These are phyloP conservation scores for Penicillium roqueforti DNA, from an alignment of 495 filamentous ascomycete genomes.

Conservation along the genomic window DNA sequence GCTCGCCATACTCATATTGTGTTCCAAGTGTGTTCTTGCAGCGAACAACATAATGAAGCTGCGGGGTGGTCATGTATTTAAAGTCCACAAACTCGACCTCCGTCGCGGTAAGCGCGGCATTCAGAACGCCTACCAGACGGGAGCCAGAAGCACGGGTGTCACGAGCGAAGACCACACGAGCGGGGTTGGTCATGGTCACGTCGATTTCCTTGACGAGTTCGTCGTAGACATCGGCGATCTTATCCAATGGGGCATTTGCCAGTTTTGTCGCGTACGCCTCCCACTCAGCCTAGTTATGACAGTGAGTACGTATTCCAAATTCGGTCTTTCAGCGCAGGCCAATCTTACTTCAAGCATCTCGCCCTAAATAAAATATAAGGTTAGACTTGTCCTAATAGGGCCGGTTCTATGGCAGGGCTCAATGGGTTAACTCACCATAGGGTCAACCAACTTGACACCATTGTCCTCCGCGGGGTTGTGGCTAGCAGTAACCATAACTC, in stretches of 20 bases:
- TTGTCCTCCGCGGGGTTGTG: slow-evolving; percentile 98
- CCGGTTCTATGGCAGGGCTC: not conserved
- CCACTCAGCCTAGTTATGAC: slow-evolving; percentile 61
- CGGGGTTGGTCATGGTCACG: slow-evolving; percentile 64
- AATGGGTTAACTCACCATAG: slow-evolving; percentile 57
- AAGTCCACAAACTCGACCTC: slow-evolving; percentile 71
- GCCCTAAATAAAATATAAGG: slow-evolving; percentile 47
- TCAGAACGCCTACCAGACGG: slow-evolving; percentile 70
- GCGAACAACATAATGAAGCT: slow-evolving; percentile 92
- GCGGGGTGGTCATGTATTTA: slow-evolving; percentile 87
- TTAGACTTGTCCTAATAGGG: not conserved
- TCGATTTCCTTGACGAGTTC: slow-evolving; percentile 66
- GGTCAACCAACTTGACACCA: slow-evolving; percentile 97
- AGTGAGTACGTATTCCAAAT: slow-evolving; percentile 7
- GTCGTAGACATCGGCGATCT: slow-evolving; percentile 70
- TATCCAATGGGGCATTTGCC: slow-evolving; percentile 74
- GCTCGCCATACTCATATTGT: slow-evolving; percentile 76
- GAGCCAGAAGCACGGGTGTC: slow-evolving; percentile 92
- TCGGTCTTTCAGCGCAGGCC: not conserved
- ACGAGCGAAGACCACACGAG: slow-evolving; percentile 82
- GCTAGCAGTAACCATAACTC: slow-evolving; percentile 97
- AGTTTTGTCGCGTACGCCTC: slow-evolving; percentile 81
- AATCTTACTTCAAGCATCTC: slow-evolving; percentile 83
- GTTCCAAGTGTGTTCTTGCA: slow-evolving; percentile 88
- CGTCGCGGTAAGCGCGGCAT: slow-evolving; percentile 70